These are phyloP conservation scores for Penicillium paradoxum DNA, from an alignment of 495 filamentous ascomycete genomes.

Conservation along the genomic window DNA sequence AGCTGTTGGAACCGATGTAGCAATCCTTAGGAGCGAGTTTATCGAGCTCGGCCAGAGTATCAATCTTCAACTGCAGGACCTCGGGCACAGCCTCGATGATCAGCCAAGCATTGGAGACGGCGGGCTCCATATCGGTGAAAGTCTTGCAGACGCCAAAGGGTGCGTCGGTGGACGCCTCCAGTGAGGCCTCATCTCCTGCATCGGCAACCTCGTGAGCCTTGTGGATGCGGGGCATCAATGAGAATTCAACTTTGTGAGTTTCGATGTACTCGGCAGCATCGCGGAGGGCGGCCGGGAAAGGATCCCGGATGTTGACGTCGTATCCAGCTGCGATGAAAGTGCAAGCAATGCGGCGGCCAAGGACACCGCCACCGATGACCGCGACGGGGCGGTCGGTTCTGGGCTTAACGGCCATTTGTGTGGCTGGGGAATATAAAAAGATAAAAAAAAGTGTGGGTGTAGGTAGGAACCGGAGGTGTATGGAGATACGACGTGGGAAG, in stretches of 20 bases:
- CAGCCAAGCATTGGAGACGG: constrained; percentile 31
- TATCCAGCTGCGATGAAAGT: constrained; percentile 41
- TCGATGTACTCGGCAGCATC: constrained; percentile 32
- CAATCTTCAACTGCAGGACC: constrained; percentile 43
- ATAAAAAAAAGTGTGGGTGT: not conserved
- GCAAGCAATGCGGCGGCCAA: constrained; percentile 43
- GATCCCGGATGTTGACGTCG: constrained; percentile 39
- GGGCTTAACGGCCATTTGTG: not conserved
- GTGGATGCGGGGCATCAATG: constrained; percentile 23
- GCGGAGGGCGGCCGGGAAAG: constrained; percentile 19
- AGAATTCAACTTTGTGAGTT: constrained; percentile 28
- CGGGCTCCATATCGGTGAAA: constrained; percentile 22
- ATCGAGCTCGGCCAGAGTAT: constrained; percentile 43
- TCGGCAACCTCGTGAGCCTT: constrained; percentile 6
- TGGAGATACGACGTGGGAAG: constrained; percentile 1
- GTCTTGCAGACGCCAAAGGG: constrained; percentile 16
- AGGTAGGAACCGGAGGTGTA: not conserved
- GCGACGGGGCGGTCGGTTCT: constrained; percentile 30
- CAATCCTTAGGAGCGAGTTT: constrained; percentile 33
- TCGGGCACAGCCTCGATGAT: constrained; percentile 53
- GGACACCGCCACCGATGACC: constrained; percentile 44
- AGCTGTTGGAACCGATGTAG: constrained; percentile 45
- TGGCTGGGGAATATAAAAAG: not conserved
- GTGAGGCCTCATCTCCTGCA: not conserved
- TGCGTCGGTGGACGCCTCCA: constrained; percentile 7